These are phyloP conservation scores for Lachancea nothofagi DNA, from an alignment of 805 yeast genomes.

Conservation along the genomic window DNA sequence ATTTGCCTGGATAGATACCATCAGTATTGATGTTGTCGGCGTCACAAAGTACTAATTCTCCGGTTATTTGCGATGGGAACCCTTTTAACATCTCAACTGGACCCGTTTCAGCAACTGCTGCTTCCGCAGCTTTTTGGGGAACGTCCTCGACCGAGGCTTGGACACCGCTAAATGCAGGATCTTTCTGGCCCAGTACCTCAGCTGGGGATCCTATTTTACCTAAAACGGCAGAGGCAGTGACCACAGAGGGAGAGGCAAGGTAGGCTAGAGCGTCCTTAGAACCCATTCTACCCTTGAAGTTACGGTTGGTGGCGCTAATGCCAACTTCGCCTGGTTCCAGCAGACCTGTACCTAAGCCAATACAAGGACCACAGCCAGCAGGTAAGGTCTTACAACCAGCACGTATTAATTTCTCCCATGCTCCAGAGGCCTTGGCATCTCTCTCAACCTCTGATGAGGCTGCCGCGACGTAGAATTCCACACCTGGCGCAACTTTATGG, in stretches of 20 bases:
- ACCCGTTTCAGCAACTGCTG: constrained; percentile 32
- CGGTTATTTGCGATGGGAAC: constrained; percentile 82
- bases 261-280: constrained; percentile 93
- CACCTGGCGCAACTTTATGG: constrained; percentile 78
- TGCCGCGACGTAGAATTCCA: constrained; percentile 95
- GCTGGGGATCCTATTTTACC: constrained; percentile 93
- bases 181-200: constrained; percentile 64
- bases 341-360: constrained; percentile 92
- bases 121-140: constrained; percentile 16
- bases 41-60: constrained; percentile 91
- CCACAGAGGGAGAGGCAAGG: constrained; percentile 95
- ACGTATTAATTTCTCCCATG: constrained; percentile 82
- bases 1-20: constrained; percentile 98
- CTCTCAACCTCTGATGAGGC: constrained; percentile 90
- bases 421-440: constrained; percentile 87
- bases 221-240: constrained; percentile 95
- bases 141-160: constrained; percentile 32
- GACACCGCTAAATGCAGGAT: constrained; percentile 45
- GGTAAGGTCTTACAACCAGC: constrained; percentile 96
- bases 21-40: constrained; percentile 97
- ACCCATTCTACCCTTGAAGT: constrained; percentile 99
- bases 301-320: constrained; percentile 96
- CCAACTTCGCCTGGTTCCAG: constrained; percentile 96
- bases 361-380: constrained; percentile 99
- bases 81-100: constrained; percentile 79